Evolutionary conservation across 306 rosid species (phyloP).

Genomic region (Trifolium fragiferum): DNA sequence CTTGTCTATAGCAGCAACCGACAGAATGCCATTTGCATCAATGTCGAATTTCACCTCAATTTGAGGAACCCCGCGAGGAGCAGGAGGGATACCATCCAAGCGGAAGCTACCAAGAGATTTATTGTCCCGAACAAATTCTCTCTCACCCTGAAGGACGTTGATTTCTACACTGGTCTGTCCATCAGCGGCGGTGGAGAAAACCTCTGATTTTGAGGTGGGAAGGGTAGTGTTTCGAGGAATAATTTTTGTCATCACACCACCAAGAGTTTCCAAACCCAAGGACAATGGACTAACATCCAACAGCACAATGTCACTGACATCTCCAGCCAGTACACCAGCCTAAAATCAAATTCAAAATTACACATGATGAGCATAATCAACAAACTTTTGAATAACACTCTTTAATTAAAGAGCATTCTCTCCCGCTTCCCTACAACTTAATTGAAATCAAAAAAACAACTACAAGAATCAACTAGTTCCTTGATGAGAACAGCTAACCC

Average conservation of each 20-base stretch:
- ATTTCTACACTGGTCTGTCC: conserved; percentile 97
- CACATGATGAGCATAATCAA: background rate
- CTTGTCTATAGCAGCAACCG: conserved; percentile 87
- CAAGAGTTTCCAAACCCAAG: conserved; percentile 85
- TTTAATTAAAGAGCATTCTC: background rate
- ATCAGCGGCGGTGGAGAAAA: conserved; percentile 95
- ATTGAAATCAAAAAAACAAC: background rate
- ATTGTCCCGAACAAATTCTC: conserved; percentile 95
- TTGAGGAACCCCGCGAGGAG: conserved; percentile 97
- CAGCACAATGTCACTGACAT: conserved; percentile 87
- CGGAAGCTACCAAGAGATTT: conserved; percentile 98
- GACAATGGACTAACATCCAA: conserved; percentile 88
- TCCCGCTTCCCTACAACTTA: background rate
- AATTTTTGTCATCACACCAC: conserved; percentile 97
- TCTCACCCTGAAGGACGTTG: conserved; percentile 91
- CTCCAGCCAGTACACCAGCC: conserved; percentile 97
- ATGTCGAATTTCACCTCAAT: conserved; percentile 96
- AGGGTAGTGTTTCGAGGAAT: conserved; percentile 95
- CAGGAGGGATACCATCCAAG: conserved; percentile 93
- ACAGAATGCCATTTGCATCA: conserved; percentile 92
- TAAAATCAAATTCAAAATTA: conserved; percentile 34
- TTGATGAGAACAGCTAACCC: conserved; percentile 5
- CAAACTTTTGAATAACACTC: background rate
- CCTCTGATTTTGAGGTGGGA: conserved; percentile 96
- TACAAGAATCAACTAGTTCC: background rate